Evolutionary conservation across 2,329 filamentous ascomycete genomes (phyloP), one percentile per base, ranked within the genome.

Genomic region (Lecanosticta acicola): DNA sequence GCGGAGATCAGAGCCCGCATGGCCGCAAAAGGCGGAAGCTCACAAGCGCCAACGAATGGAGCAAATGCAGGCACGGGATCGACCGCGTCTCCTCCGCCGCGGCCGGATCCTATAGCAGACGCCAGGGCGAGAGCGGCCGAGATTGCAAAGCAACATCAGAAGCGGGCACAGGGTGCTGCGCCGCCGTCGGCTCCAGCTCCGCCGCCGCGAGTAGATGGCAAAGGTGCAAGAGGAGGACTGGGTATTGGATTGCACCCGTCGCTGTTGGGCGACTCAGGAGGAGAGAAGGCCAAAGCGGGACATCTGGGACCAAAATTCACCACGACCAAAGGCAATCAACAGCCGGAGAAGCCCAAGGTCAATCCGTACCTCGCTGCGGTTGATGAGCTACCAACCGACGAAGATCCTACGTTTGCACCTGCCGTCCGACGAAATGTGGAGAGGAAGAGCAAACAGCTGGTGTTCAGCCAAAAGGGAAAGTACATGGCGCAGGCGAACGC

Each of bases 391-490:
- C 59, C 75, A 3, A 78, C 80, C 49, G 79, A 81, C 54, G 74
- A 75, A 16, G 75, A 72, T 51, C 45, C 53, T 26, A 32, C 47
- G 19, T 48, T 43, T 59, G 94, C 47, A 13, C 54, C 54, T 14
- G 95, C 56, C n/a, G 89, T 90, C 0, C 80, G 84, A 45, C 74
- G 75, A 54, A 71, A 72, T 43, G 61, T 69, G 52, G 86, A 84
- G 58, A 78, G 89, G 41, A 77, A 85, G 53, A 79, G 87, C 9
- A 82, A 87, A 49, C 82, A 87, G 54, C 75, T 98, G 14, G 72
- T 88, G 10, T 97, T 98, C 73, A 95, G 96, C 59, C 83, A 90
- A 58, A 94, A 94, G 66, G 93, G 93, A 43, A 97, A 97, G 76
- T 97, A 95, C 62, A 95, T 97, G 49, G 84, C 89, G 54, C 91